These are phyloP conservation scores for Cunninghamia lanceolata DNA, from an alignment of 75 land plant species.

Conservation along the genomic window DNA sequence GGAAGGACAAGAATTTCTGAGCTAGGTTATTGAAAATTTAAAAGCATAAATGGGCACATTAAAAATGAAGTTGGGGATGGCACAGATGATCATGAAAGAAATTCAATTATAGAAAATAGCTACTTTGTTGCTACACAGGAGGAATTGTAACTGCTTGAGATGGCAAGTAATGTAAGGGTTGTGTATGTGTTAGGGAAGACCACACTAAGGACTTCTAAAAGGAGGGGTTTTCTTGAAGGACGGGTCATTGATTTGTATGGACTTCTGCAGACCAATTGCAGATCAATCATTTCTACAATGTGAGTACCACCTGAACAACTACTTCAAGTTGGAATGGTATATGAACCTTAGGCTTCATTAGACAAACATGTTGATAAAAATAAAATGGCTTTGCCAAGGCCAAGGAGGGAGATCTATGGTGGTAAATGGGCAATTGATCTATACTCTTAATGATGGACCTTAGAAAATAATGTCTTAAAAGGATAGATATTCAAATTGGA, in stretches of 20 bases:
- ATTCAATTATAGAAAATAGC: neutral
- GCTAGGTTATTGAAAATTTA: conserved; percentile 14
- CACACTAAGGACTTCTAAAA: conserved; percentile 16
- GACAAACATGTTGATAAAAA: neutral
- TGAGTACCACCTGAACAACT: conserved; percentile 27
- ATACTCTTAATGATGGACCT: too few relatives aligned
- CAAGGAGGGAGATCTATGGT: too few relatives aligned
- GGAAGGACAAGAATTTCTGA: conserved; percentile 23
- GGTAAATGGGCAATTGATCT: neutral
- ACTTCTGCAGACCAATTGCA: conserved; percentile 39
- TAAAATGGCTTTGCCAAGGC: neutral
- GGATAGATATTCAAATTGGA: too few relatives aligned
- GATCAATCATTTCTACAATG: conserved; percentile 26
- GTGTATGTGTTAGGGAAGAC: conserved; percentile 46
- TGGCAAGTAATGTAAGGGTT: conserved; percentile 24
- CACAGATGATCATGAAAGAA: neutral
- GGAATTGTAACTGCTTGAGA: conserved; percentile 24
- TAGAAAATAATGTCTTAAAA: too few relatives aligned
- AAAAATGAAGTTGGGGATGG: neutral
- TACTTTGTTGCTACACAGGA: neutral
- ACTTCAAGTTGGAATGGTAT: conserved; percentile 49
- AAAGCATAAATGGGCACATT: conserved; percentile 18
- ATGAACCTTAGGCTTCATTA: conserved; percentile 13
- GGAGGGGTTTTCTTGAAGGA: conserved; percentile 10
- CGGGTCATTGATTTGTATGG: conserved; percentile 27